Evolutionary conservation across 2,329 filamentous ascomycete species (phyloP).

Genomic region (Calonectria pseudoturangicola): DNA sequence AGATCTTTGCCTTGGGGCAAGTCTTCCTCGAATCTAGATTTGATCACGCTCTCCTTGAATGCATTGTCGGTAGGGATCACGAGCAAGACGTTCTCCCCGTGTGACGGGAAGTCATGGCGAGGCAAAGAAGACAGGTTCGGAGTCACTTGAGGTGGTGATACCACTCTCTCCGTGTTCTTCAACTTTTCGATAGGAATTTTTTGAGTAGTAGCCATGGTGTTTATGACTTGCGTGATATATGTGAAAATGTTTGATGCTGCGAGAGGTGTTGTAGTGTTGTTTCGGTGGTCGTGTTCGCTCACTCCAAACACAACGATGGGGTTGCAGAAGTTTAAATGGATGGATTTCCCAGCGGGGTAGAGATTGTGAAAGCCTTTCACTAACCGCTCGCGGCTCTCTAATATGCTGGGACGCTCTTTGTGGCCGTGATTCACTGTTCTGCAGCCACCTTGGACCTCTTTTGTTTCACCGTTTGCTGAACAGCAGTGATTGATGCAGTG

Average conservation of each 20-base stretch:
- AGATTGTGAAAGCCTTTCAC: not conserved
- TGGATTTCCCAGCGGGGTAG: not conserved
- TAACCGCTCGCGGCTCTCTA: not conserved
- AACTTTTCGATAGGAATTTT: not conserved
- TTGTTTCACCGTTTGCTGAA: not conserved
- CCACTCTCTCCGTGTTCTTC: slow-evolving; percentile 1
- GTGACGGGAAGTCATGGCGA: not conserved
- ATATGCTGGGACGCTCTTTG: not conserved
- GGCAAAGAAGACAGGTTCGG: not conserved
- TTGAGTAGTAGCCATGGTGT: not conserved
- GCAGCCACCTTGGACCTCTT: not conserved
- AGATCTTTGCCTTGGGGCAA: not conserved
- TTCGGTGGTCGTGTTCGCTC: not conserved
- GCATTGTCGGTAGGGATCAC: slow-evolving; percentile 26
- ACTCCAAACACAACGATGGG: not conserved
- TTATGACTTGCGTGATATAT: slow-evolving; percentile 1
- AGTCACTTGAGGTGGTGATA: not conserved
- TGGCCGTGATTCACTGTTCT: not conserved
- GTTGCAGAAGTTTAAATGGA: not conserved
- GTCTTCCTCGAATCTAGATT: not conserved
- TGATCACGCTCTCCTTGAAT: not conserved
- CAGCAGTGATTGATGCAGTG: not conserved
- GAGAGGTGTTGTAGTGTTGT: not conserved
- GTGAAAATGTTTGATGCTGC: not conserved
- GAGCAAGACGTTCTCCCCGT: slow-evolving; percentile 20